A percentile compares a stretch with the other conserved stretches of the same genome.
Evolutionary conservation across 257 asterid genomes (phyloP).

Genomic region (Sherardia arvensis): DNA sequence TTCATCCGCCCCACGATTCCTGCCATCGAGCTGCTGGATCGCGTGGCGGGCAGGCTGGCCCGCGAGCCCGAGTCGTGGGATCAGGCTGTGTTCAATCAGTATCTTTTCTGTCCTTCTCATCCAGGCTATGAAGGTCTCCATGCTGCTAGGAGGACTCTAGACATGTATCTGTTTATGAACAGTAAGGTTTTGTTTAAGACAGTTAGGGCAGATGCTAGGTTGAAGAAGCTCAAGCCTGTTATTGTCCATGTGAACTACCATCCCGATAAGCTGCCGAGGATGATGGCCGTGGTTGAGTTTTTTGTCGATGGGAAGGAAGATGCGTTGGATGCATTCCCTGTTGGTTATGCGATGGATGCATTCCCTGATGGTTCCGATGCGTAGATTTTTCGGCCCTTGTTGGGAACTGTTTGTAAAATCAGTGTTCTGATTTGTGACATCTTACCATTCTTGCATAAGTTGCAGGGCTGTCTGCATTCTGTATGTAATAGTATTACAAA

Average conservation of each 20-base stretch:
- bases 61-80: conserved; percentile 48
- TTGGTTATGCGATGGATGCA: too few species aligned
- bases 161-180: conserved; percentile 64
- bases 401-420: background rate
- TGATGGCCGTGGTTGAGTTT: conserved; percentile 71
- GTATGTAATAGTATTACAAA: background rate
- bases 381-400: background rate
- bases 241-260: conserved; percentile 73
- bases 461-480: background rate
- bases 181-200: conserved; percentile 83
- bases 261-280: conserved; percentile 65
- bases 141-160: conserved; percentile 75
- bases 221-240: conserved; percentile 62
- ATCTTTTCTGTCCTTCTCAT: conserved; percentile 73
- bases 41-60: conserved; percentile 58
- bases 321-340: conserved; percentile 66
- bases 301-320: conserved; percentile 61
- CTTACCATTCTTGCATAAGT: background rate
- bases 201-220: conserved; percentile 43
- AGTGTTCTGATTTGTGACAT: background rate
- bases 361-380: too few species aligned
- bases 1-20: conserved; percentile 72
- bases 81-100: conserved; percentile 79
- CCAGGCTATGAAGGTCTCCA: conserved; percentile 68
- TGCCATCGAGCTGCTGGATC: conserved; percentile 75